Percentiles rank a stretch among this genome's conserved stretches.
Evolutionary conservation across 768 basidiomycete genomes (phyloP).

Genomic region (Cyclocybe cylindracea): DNA sequence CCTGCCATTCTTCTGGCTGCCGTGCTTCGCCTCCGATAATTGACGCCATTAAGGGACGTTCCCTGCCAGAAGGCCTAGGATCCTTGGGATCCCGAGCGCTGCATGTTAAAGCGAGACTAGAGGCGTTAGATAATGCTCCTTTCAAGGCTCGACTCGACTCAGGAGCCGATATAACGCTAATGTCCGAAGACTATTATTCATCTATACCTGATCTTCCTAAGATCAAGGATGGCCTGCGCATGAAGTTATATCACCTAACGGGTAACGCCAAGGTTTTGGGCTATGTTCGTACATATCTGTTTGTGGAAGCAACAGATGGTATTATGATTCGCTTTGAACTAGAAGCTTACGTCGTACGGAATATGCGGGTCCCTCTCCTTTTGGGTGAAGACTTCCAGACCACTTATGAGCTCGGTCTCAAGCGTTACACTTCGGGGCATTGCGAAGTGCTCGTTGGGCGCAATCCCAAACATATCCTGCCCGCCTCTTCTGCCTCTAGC

Average conservation of each 20-base stretch:
- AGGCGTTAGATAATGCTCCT: not conserved
- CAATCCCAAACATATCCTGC: not conserved
- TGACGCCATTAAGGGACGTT: not conserved
- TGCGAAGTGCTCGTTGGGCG: constrained; percentile 7
- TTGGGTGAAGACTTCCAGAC: constrained; percentile 15
- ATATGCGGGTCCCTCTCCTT: constrained; percentile 19
- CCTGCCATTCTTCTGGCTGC: no score
- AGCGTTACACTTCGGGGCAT: constrained; percentile 4
- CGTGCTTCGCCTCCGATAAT: not conserved
- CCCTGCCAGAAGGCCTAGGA: constrained; percentile 8
- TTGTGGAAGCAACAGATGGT: not conserved
- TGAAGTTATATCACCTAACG: constrained; percentile 12
- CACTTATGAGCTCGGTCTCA: constrained; percentile 7
- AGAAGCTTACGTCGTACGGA: constrained; percentile 23
- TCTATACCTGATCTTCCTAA: constrained; percentile 2
- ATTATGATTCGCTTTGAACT: constrained; percentile 13
- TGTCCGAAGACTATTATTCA: constrained; percentile 5
- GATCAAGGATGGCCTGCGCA: constrained; percentile 12
- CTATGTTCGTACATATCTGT: constrained; percentile 10
- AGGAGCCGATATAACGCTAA: constrained; percentile 5
- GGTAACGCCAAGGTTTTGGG: constrained; percentile 14
- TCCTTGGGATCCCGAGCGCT: constrained; percentile 8
- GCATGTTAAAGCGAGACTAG: not conserved
- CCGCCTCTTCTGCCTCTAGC: constrained; percentile 7
- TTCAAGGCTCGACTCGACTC: constrained; percentile 1